Base-by-base conservation (phyloP, 2,329 filamentous ascomycete species). In the Colletotrichum navitas region DNA sequence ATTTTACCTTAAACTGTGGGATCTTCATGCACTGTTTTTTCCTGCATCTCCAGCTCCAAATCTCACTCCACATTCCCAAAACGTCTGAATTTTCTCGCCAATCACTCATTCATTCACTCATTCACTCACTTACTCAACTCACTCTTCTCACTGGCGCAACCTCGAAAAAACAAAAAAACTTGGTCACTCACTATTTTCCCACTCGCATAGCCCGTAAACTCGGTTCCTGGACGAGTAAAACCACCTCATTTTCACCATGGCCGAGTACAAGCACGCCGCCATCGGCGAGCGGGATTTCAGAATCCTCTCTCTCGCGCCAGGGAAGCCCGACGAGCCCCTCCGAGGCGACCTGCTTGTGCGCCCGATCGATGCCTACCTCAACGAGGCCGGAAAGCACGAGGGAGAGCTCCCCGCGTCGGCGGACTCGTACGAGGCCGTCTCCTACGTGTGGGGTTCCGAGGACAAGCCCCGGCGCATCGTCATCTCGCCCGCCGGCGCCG, bases 361-460 rank as follows among this genome's bases (percentile, higher is more conserved):
- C 5, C 34, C 66, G 8, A 66, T 72, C 61, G 70, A 66, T 51
- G 26, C 26, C 6, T 72, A 71, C 58, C n/a, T 72, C 66, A 61
- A 71, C 34, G 66, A 71, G 62, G 66, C 70, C 21, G 24, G 32
- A 32, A 65, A 65, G n/a, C 61, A 71, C 18, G 55, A 65, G 29
- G 51, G 61, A 5, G 73, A 72, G 32, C 43, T 71, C 10, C 56
- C 62, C 12, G 61, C 65, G 12, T 55, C 62, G 5, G 63, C 55
- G 34, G 47, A 62, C 18, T 61, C 67, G 4, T 74, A 74, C 49
- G 73, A 74, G 62, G 73, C 73, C 45, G 51, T 74, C 41, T 74
- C 73, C 3, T 74, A 74, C 52, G 71, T 63, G 14, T 73, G 71
- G 73, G 73, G 71, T 12, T 68, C 72, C 59, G 29, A 58, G 11